Evolutionary conservation across 192 early-diverging fungal species (phyloP), one percentile per base, ranked within the genome.

Genomic region (Umbelopsis isabellina): DNA sequence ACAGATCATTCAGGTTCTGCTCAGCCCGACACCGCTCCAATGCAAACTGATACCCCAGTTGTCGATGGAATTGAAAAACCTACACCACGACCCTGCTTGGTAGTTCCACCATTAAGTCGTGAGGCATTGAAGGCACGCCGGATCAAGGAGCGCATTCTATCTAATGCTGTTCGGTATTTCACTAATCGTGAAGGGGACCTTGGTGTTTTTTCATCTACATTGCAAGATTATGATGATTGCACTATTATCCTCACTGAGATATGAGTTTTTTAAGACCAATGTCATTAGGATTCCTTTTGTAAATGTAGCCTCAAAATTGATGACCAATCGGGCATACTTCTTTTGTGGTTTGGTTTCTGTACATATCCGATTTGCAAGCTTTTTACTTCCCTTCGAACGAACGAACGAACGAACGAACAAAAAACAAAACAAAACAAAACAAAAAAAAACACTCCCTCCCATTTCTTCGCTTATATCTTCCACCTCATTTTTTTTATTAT

Each of bases 191-290:
- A 87, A 68, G 68, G 74, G 3, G 79, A 69, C 8, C 69, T 74
- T 18, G 75, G 74, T 1, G 72, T 87, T 21, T 87, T 85, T 53
- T 77, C 82, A 12, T 81, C 80, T 8, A 83, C 82, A 18, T 77
- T 87, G 35, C 83, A 87, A 64, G 85, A 85, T 53, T 87, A 85
- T 68, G 85, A 87, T 68, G 85, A 87, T 70, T 87, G 84, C 73
- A 87, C 85, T 10, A 78, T 83, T 37, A 78, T 87, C 27, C 72
- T 87, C 4, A 75, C 85, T 23, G 79, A 76, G 51, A 75, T 79
- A 55, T 77, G 69, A 61, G 22, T 18, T 52, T 10, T 5, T 41
- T 41, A 41, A 41, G 48, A 49, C 15, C 48, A 20, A 3, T 49
- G 15, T 49, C 48, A 49, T 21, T 49, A 49, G 48, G 15, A 49